Conservation (phyloP, 2,329 filamentous ascomycete genomes). For the Cladophialophora yegresii region DNA sequence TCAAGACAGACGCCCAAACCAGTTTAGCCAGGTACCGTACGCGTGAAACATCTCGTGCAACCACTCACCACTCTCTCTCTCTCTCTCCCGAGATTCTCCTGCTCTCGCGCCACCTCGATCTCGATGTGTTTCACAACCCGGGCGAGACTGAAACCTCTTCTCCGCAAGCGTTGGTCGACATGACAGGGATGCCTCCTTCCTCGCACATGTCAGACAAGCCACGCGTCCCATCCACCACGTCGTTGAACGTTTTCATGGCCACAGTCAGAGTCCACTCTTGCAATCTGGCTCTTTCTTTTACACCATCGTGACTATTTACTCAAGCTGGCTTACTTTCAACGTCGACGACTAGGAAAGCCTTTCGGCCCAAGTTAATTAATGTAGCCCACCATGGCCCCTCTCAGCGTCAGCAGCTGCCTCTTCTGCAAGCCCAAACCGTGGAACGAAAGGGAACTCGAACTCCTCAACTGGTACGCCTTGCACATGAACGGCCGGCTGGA, state of each 20-base stretch:
- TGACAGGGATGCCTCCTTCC: background rate
- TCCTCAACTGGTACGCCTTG: slow-evolving; percentile 16
- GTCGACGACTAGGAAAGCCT: too few relatives aligned
- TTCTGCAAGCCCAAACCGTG: slow-evolving; percentile 19
- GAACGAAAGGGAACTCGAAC: slow-evolving; percentile 14
- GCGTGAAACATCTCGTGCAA: background rate
- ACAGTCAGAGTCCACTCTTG: background rate
- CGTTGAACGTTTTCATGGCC: too few relatives aligned
- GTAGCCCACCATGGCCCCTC: slow-evolving; percentile 1
- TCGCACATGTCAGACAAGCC: background rate
- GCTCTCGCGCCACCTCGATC: background rate
- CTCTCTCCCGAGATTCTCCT: background rate
- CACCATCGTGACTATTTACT: too few relatives aligned
- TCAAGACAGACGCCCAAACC: background rate
- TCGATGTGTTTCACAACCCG: background rate
- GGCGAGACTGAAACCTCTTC: background rate
- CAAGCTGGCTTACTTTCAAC: too few relatives aligned
- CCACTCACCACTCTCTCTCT: background rate
- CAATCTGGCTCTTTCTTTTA: background rate
- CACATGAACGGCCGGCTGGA: slow-evolving; percentile 20
- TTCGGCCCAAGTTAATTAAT: too few relatives aligned
- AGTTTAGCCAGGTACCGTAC: slow-evolving; percentile 1
- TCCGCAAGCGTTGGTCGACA: background rate
- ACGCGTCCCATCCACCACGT: background rate
- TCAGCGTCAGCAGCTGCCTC: slow-evolving; percentile 10